A percentile compares a stretch with the other conserved stretches of the same genome.
Conservation (phyloP, 768 basidiomycete species). For the Trametes villosa region DNA sequence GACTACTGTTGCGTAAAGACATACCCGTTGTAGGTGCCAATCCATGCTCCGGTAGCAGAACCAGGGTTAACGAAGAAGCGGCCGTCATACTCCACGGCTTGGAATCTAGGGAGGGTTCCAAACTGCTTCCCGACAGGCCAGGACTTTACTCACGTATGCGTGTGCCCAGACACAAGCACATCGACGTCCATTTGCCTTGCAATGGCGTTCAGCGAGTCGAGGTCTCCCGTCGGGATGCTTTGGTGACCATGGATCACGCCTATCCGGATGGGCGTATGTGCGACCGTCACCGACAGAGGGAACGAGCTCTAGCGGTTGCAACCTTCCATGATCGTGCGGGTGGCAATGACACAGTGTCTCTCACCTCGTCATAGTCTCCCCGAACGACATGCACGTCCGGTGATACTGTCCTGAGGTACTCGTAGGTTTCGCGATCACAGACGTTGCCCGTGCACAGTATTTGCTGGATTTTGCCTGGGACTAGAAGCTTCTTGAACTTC, state of each 20-base stretch:
- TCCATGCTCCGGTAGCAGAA: conserved; percentile 94
- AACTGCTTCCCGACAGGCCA: neutral
- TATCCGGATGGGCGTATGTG: conserved; percentile 85
- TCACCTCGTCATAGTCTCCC: conserved; percentile 95
- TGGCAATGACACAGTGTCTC: conserved; percentile 20
- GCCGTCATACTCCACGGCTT: conserved; percentile 89
- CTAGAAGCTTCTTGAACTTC: conserved; percentile 96
- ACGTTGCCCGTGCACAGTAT: conserved; percentile 98
- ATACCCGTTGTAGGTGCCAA: conserved; percentile 71
- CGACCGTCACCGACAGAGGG: conserved; percentile 79
- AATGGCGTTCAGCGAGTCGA: conserved; percentile 85
- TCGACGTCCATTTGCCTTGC: conserved; percentile 98
- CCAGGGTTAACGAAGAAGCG: conserved; percentile 97
- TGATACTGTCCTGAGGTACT: conserved; percentile 93
- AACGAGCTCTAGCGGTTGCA: conserved; percentile 61
- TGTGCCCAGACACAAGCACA: conserved; percentile 91
- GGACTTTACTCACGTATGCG: conserved; percentile 73
- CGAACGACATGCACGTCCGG: conserved; percentile 90
- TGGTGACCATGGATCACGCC: conserved; percentile 96
- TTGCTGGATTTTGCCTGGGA: conserved; percentile 92
- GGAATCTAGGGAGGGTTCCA: conserved; percentile 61
- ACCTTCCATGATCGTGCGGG: too few species aligned
- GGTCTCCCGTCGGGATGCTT: conserved; percentile 87
- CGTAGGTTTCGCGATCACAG: conserved; percentile 96
- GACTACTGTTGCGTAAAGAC: conserved; percentile 24